Evolutionary conservation across 192 early-diverging fungal genomes (phyloP).

Genomic region (Coemansia sp.): DNA sequence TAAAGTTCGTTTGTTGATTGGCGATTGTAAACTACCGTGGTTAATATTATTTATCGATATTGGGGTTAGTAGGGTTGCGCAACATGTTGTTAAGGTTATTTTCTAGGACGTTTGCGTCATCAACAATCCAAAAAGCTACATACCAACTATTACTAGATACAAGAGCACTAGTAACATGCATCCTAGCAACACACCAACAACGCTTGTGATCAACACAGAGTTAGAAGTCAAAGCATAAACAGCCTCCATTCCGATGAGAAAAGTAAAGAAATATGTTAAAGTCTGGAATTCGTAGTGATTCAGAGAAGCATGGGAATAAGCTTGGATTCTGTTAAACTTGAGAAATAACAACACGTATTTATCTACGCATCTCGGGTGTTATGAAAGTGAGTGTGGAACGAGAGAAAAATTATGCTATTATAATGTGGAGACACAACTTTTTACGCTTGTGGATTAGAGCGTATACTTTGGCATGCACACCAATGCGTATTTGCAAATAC

Average conservation of each 20-base stretch:
- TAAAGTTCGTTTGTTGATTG: neutral
- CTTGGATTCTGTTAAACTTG: neutral
- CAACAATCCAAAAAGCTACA: neutral
- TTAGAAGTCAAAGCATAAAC: neutral
- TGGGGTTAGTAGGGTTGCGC: neutral
- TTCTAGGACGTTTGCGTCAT: neutral
- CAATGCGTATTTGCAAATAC: neutral
- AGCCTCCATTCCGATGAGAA: neutral
- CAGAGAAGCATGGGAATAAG: neutral
- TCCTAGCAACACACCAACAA: conserved; percentile 3
- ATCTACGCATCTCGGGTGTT: too few species aligned
- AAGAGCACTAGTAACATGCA: conserved; percentile 2
- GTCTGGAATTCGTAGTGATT: neutral
- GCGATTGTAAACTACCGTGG: conserved; percentile 2
- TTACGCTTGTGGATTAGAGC: neutral
- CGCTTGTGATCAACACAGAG: neutral
- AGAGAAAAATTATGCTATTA: neutral
- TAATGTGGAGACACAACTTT: neutral
- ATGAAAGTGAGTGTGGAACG: neutral
- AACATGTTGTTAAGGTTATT: neutral
- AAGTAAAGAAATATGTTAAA: neutral
- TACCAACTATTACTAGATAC: conserved; percentile 1
- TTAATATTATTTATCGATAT: neutral
- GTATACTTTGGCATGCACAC: neutral
- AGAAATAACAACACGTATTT: neutral